Conservation (phyloP, 2,329 filamentous ascomycete species). For the Aspergillus felis region DNA sequence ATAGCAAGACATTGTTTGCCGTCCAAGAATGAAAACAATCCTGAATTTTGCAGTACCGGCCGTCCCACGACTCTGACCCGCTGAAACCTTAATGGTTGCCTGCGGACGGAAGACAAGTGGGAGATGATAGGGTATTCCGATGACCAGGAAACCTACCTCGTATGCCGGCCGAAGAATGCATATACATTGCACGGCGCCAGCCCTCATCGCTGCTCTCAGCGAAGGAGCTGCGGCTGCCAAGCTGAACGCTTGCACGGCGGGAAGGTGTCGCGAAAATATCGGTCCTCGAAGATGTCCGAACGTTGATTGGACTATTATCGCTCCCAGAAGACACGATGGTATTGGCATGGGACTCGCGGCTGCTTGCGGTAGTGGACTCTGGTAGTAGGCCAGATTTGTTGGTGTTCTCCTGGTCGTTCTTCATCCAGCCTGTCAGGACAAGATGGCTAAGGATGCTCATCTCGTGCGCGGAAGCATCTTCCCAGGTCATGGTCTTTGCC, state of each 20-base stretch:
- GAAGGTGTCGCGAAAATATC: constrained; percentile 7
- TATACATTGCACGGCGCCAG: constrained; percentile 12
- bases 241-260: constrained; percentile 13
- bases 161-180: constrained; percentile 5
- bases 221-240: background rate
- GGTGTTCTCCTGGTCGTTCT: constrained; percentile 6
- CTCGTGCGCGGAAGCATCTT: constrained; percentile 21
- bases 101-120: constrained; percentile 15
- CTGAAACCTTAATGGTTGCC: background rate
- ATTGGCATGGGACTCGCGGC: background rate
- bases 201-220: constrained; percentile 1
- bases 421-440: constrained; percentile 18
- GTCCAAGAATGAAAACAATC: background rate
- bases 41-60: background rate
- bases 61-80: background rate
- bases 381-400: background rate
- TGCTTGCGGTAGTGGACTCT: background rate
- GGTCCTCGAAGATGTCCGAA: constrained; percentile 3
- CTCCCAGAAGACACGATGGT: constrained; percentile 2
- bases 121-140: constrained; percentile 21
- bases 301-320: background rate
- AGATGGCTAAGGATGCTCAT: constrained; percentile 18
- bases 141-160: constrained; percentile 10
- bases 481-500: constrained; percentile 15
- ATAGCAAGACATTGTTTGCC: background rate